Percentiles rank a stretch among this genome's conserved stretches.
Evolutionary conservation across 2,329 filamentous ascomycete genomes (phyloP).

Genomic region (Sarocladiaceae sp.): DNA sequence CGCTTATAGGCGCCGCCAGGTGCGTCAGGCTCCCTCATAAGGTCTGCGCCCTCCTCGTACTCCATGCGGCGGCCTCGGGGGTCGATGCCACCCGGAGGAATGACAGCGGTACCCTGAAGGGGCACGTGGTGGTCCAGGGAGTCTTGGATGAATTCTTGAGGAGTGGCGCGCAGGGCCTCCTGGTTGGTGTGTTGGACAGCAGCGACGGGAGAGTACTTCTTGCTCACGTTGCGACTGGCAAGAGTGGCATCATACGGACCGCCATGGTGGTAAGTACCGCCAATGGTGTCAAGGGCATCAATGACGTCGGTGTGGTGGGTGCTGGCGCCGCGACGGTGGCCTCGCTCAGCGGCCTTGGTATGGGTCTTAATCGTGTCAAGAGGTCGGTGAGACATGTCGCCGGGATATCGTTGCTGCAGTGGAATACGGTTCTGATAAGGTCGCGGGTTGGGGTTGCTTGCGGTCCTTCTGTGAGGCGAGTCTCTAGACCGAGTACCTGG

Average conservation of each 20-base stretch:
- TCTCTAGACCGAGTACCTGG: background rate
- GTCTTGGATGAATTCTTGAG: slow-evolving; percentile 69
- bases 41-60: slow-evolving; percentile 80
- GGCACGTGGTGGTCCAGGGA: slow-evolving; percentile 67
- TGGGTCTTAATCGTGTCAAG: slow-evolving; percentile 61
- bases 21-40: slow-evolving; percentile 68
- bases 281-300: slow-evolving; percentile 68
- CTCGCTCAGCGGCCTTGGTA: slow-evolving; percentile 50
- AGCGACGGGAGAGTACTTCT: slow-evolving; percentile 62
- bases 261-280: slow-evolving; percentile 74
- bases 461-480: slow-evolving; percentile 34
- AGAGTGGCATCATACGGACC: slow-evolving; percentile 85
- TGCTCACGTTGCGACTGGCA: slow-evolving; percentile 62
- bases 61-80: slow-evolving; percentile 62
- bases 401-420: slow-evolving; percentile 44
- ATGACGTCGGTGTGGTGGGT: slow-evolving; percentile 70
- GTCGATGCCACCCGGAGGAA: slow-evolving; percentile 69
- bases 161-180: slow-evolving; percentile 75
- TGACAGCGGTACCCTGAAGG: slow-evolving; percentile 68
- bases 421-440: slow-evolving; percentile 17
- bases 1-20: slow-evolving; percentile 71
- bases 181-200: slow-evolving; percentile 67
- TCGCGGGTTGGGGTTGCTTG: slow-evolving; percentile 24
- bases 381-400: slow-evolving; percentile 59
- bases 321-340: slow-evolving; percentile 39